phyloP scores from a whole-genome alignment of 345 rosid genomes.

The Theobroma cacao region DNA sequence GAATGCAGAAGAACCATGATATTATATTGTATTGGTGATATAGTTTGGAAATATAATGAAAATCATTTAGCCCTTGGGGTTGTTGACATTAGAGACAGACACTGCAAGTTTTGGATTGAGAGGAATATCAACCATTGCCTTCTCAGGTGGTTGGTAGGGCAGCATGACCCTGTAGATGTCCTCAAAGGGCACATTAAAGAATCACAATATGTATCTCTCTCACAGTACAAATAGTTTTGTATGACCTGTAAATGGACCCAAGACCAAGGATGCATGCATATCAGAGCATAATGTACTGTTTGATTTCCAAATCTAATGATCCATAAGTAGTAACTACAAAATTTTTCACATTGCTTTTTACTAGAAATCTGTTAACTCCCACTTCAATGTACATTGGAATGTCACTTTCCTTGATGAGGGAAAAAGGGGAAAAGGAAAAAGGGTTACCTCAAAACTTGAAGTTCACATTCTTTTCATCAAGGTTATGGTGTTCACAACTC shows the following conservation, averaged over 20 bases:
- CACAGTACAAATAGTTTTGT: not conserved
- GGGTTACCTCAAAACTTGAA: not conserved
- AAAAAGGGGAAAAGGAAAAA: not conserved
- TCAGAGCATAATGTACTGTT: not conserved
- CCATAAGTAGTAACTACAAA: not conserved
- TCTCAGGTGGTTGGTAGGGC: not conserved
- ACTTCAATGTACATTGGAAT: not conserved
- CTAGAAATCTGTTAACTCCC: not conserved
- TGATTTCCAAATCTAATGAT: not conserved
- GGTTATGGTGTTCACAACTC: not conserved
- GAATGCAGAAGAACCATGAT: too few relatives aligned
- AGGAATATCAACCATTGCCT: not conserved
- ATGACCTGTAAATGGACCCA: constrained; percentile 9
- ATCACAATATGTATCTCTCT: not conserved
- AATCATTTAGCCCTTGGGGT: too few relatives aligned
- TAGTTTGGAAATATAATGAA: too few relatives aligned
- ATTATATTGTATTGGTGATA: too few relatives aligned
- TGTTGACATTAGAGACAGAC: too few relatives aligned
- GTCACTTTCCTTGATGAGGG: not conserved
- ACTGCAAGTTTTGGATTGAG: too few relatives aligned
- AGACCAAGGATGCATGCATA: not conserved
- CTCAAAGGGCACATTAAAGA: not conserved
- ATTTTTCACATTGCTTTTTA: not conserved
- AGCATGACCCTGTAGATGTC: not conserved
- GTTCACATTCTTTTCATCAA: not conserved